Evolutionary conservation across 73 alveolate genomes (phyloP).

Genomic region (Tetrahymena borealis): DNA sequence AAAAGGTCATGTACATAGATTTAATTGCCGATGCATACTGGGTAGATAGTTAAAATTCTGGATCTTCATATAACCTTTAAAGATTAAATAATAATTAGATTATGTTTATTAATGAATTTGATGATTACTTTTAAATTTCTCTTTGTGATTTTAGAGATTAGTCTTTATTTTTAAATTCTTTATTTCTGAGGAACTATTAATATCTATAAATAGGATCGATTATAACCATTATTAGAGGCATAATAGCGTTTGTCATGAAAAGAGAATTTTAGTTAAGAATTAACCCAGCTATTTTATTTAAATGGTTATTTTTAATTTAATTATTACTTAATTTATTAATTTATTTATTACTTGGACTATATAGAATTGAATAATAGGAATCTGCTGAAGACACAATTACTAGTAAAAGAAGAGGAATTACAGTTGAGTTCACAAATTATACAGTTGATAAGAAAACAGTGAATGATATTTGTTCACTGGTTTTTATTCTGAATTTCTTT

Average conservation of each 20-base stretch:
- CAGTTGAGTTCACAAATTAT: neutral
- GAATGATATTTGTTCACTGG: neutral
- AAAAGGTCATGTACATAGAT: neutral
- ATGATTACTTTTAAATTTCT: neutral
- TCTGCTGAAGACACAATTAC: neutral
- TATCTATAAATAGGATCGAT: neutral
- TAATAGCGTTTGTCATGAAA: neutral
- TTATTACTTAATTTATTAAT: neutral
- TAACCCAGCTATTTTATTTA: neutral
- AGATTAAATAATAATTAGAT: neutral
- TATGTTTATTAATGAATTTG: neutral
- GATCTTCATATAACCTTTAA: neutral
- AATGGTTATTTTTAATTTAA: neutral
- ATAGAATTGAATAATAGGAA: neutral
- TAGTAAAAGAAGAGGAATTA: neutral
- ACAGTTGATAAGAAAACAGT: neutral
- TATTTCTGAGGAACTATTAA: neutral
- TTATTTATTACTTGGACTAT: neutral
- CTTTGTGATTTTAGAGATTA: neutral
- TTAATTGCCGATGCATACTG: neutral
- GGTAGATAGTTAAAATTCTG: neutral
- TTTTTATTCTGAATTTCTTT: neutral
- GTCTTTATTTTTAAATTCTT: neutral
- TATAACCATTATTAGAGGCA: neutral
- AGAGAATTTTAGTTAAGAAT: neutral